Conservation (phyloP, 768 basidiomycete species). For the Chiua virens region DNA sequence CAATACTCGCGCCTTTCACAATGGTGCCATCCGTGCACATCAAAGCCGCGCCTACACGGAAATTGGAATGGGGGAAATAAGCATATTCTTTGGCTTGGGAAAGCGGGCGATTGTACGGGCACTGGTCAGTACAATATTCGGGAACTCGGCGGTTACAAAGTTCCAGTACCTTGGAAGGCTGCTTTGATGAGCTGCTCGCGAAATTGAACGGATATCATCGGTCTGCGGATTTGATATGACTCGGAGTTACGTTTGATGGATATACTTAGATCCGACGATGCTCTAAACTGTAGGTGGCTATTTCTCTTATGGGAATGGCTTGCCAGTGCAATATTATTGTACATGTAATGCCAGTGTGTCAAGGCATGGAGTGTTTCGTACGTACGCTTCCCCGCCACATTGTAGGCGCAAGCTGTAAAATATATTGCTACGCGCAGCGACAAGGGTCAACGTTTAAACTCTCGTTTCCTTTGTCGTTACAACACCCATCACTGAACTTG, state of each 20-base stretch:
- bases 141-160: background rate
- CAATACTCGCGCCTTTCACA: conserved; percentile 85
- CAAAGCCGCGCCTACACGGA: conserved; percentile 88
- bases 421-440: too few species aligned
- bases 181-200: conserved; percentile 52
- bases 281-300: too few species aligned
- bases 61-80: conserved; percentile 85
- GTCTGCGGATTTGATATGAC: background rate
- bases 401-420: too few species aligned
- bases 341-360: too few species aligned
- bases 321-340: too few species aligned
- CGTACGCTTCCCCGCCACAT: too few species aligned
- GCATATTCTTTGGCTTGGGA: conserved; percentile 60
- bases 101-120: background rate
- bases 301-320: too few species aligned
- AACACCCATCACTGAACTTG: too few species aligned
- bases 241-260: background rate
- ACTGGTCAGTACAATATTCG: background rate
- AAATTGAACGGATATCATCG: conserved; percentile 37
- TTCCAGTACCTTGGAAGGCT: conserved; percentile 54
- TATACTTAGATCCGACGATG: too few species aligned
- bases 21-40: conserved; percentile 67
- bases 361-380: too few species aligned
- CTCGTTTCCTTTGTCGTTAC: too few species aligned
- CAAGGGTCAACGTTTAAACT: too few species aligned